Evolutionary conservation across 2,329 filamentous ascomycete genomes (phyloP), one percentile per base, ranked within the genome.

Genomic region (Talaromyces sp.): DNA sequence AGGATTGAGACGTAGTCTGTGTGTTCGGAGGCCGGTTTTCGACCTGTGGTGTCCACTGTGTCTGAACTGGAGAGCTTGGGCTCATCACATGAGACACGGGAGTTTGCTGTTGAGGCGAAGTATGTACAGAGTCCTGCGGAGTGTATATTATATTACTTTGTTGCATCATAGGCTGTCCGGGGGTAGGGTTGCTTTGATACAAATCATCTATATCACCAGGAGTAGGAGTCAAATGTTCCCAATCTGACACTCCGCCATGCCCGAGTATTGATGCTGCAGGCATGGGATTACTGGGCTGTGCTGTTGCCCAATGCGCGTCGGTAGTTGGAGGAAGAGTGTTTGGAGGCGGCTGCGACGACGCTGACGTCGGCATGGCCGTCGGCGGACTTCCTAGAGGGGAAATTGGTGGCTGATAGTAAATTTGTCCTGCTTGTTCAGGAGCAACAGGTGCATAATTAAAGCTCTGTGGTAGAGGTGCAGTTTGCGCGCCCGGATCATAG

Each of bases 241-340:
- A 83, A 66, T 82, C 81, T 3, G 81, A 83, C 4, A 80, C 81
- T 1, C 76, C 75, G 3, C 79, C 79, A 51, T 70, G 69, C 1
- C 80, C 79, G 38, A 82, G 68, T 13, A 77, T 78, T 49, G 80
- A 79, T 31, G 77, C 59, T 27, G 25, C 53, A 15, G 64, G 15
- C 36, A 45, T 19, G 7, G 29, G 40, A 43, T 53, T 49, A 17
- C 22, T 60, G 7, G 34, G 13, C 25, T 59, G 59, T 27, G 51
- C 29, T 36, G 61, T 19, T 47, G 51, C 10, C 61, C 61, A 63
- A 49, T 63, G 61, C 25, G 59, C 7, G 43, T 51, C 53, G n/a
- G 40, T 15, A 40, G 38, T 56, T 25, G 34, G 34, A 49, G 59
- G 40, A 40, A 47, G 22, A 47, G 49, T 40, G 38, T 11, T 49